phyloP scores from a whole-genome alignment of 1,284 basidiomycete genomes.

The Coriolopsis trogii region DNA sequence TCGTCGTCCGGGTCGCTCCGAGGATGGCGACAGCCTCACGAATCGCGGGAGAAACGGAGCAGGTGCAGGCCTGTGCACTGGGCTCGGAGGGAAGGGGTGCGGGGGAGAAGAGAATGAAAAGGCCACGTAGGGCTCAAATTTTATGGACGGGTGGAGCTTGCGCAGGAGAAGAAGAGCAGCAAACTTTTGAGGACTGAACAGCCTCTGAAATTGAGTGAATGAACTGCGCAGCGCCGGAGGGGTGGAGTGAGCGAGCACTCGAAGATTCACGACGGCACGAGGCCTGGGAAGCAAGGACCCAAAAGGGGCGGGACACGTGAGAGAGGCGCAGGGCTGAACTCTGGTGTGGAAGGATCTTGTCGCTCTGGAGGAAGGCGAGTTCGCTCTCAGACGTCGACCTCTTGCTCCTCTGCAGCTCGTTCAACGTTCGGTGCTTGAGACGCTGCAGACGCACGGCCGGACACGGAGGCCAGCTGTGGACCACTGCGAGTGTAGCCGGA shows the following conservation, averaged over 20 bases:
- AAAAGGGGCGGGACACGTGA: conserved; percentile 13
- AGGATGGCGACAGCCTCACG: too few species aligned
- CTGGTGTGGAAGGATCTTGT: neutral
- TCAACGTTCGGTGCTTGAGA: too few species aligned
- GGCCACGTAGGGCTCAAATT: neutral
- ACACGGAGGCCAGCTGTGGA: neutral
- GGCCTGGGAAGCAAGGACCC: conserved; percentile 14
- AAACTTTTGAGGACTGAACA: too few species aligned
- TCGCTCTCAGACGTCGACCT: neutral
- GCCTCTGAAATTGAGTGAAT: too few species aligned
- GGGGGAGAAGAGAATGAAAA: neutral
- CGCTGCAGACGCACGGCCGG: too few species aligned
- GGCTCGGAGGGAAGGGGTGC: neutral
- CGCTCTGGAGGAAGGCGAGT: too few species aligned
- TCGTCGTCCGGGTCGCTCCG: neutral
- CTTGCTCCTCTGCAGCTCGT: too few species aligned
- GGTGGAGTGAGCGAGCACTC: conserved; percentile 6
- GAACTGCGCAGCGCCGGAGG: conserved; percentile 14
- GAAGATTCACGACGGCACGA: neutral
- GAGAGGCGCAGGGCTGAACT: neutral
- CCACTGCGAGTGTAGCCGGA: conserved; percentile 6
- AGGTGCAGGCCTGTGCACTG: neutral
- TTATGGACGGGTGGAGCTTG: neutral
- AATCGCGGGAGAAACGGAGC: neutral
- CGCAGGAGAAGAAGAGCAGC: too few species aligned